Conservation (phyloP, 495 filamentous ascomycete genomes). For the Talaromyces thailandensis region DNA sequence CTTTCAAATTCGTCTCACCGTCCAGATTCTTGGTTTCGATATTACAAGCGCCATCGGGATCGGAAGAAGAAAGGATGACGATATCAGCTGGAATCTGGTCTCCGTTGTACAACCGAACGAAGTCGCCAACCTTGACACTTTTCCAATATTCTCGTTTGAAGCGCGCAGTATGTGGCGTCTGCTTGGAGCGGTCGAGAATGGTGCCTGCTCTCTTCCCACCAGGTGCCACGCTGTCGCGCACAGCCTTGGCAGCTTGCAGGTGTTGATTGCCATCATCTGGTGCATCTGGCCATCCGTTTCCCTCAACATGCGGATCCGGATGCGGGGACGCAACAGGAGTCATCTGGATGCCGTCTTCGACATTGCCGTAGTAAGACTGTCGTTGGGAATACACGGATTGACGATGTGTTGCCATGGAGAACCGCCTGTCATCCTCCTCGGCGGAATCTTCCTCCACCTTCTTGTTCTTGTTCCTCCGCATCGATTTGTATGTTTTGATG, state of each 20-base stretch:
- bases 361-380: conserved; percentile 41
- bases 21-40: conserved; percentile 98
- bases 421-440: conserved; percentile 40
- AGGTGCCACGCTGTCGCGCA: conserved; percentile 20
- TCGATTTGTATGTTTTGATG: conserved; percentile 45
- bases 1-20: conserved; percentile 96
- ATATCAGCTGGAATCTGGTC: conserved; percentile 94
- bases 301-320: background rate
- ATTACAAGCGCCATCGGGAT: conserved; percentile 90
- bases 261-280: conserved; percentile 10
- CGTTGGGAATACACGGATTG: conserved; percentile 53
- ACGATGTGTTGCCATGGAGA: conserved; percentile 59
- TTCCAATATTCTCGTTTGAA: conserved; percentile 97
- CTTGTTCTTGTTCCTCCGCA: conserved; percentile 25
- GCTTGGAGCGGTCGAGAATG: conserved; percentile 52
- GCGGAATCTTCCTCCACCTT: conserved; percentile 26
- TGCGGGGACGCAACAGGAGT: conserved; percentile 71
- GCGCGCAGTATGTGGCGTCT: conserved; percentile 51
- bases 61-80: conserved; percentile 91
- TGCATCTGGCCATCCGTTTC: conserved; percentile 5
- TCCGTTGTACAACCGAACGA: conserved; percentile 91
- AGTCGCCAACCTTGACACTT: conserved; percentile 90
- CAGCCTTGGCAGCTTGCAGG: conserved; percentile 24
- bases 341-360: conserved; percentile 71
- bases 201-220: conserved; percentile 48